Evolutionary conservation across 768 basidiomycete species (phyloP).

Genomic region (Termitomyces heimii): DNA sequence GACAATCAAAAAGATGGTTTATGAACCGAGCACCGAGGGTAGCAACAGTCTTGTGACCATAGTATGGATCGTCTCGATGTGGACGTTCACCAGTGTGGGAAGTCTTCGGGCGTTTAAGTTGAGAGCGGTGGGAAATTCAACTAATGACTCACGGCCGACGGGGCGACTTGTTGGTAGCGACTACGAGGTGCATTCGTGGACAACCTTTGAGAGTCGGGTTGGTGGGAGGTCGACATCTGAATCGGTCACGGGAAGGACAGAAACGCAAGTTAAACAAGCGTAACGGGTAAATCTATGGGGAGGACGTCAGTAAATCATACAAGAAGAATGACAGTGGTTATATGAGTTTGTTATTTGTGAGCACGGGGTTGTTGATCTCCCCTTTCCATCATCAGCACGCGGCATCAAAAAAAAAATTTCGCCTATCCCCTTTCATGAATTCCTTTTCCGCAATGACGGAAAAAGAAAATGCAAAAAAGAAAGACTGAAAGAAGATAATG

Average conservation of each 20-base stretch:
- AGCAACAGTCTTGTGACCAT: conserved; percentile 73
- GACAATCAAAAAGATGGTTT: conserved; percentile 80
- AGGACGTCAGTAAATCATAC: conserved; percentile 7
- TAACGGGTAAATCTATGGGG: conserved; percentile 2
- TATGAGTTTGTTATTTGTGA: not conserved
- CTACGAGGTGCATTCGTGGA: conserved; percentile 17
- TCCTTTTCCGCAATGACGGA: not conserved
- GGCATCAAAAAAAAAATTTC: conserved; percentile 3
- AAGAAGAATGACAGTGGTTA: conserved; percentile 12
- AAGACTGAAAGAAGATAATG: not conserved
- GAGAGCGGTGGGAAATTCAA: not conserved
- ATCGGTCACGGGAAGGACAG: conserved; percentile 8
- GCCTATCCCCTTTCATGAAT: conserved; percentile 1
- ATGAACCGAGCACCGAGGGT: conserved; percentile 75
- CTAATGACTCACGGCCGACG: conserved; percentile 7
- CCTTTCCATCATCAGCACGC: conserved; percentile 3
- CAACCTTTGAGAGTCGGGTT: conserved; percentile 14
- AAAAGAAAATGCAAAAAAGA: not conserved
- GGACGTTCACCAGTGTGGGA: conserved; percentile 16
- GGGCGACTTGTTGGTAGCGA: conserved; percentile 14
- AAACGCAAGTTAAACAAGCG: not conserved
- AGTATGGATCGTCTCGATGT: conserved; percentile 43
- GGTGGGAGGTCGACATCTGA: conserved; percentile 14
- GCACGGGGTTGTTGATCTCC: not conserved
- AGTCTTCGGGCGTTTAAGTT: conserved; percentile 5